Evolutionary conservation across 73 alveolate genomes (phyloP).

Genomic region (Paramecium primaurelia): DNA sequence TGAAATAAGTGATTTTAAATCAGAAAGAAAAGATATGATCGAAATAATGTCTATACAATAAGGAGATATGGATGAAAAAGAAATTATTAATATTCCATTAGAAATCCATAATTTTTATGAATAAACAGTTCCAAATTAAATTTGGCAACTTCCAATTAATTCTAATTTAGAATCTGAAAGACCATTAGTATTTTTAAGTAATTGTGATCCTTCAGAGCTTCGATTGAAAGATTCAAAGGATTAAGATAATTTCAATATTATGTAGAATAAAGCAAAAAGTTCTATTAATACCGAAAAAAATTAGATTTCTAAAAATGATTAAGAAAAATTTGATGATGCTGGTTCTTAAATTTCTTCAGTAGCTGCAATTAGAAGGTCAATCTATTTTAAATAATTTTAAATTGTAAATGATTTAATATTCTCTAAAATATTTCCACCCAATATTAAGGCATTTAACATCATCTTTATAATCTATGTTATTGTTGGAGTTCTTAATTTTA

Average conservation of each 20-base stretch:
- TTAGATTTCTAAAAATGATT: neutral
- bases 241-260: no score
- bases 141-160: no score
- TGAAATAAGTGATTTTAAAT: neutral
- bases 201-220: neutral
- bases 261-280: neutral
- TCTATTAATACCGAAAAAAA: neutral
- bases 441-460: neutral
- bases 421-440: neutral
- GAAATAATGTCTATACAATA: neutral
- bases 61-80: neutral
- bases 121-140: neutral
- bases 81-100: neutral
- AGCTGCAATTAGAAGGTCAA: neutral
- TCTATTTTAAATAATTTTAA: neutral
- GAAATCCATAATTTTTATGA: neutral
- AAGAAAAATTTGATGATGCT: neutral
- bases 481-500: neutral
- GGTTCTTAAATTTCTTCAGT: neutral
- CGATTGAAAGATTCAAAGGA: neutral
- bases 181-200: no score
- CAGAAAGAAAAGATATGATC: neutral
- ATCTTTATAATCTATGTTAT: neutral
- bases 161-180: neutral
- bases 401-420: neutral